Evolutionary conservation across 148 eudicot genomes (phyloP), one percentile per base, ranked within the genome.

Genomic region (Chenopodium quinoa): DNA sequence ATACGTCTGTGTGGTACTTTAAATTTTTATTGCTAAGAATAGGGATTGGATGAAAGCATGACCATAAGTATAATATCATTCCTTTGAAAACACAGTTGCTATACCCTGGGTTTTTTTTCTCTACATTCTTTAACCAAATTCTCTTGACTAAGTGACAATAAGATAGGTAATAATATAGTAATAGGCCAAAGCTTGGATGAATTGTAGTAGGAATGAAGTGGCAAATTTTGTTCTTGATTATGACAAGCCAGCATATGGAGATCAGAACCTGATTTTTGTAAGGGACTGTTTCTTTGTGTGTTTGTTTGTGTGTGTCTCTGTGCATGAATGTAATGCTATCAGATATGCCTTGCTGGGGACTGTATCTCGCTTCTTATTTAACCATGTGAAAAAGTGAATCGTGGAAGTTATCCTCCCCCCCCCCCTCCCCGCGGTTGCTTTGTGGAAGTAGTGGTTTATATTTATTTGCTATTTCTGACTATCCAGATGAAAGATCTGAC

Each of bases 401-500:
- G 27, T 22, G 25, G 66, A 62, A 62, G 66, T 62, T 22, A 40
- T 7, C 1, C 34, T 0, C 34, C 34, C 34, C 34, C 34, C 34
- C 1, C 34, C 34, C 34, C 34, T 1, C 34, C 34, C 34, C 2
- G 1, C 34, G 1, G 3, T 2, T 62, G 66, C 66, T 0, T 37
- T 71, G 16, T 54, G 20, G 67, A n/a, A 77, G 8, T 31, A 31
- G 29, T 25, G 1, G 19, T 17, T 80, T 20, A 4, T 76, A 75
- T 25, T 56, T 48, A 25, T 11, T 17, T 29, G 32, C 20, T 32
- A 31, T 81, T 67, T 76, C 60, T 40, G 48, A 80, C 71, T 60
- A 73, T 88, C 65, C 91, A 95, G 99, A 87, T 87, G 90, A 88
- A 89, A 85, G 97, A 97, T 29, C 58, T 80, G 71, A 85, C 84